Percentiles rank a stretch among this genome's conserved stretches.
Conservation (phyloP, 164 flowering plant species). For the Saururus chinensis region DNA sequence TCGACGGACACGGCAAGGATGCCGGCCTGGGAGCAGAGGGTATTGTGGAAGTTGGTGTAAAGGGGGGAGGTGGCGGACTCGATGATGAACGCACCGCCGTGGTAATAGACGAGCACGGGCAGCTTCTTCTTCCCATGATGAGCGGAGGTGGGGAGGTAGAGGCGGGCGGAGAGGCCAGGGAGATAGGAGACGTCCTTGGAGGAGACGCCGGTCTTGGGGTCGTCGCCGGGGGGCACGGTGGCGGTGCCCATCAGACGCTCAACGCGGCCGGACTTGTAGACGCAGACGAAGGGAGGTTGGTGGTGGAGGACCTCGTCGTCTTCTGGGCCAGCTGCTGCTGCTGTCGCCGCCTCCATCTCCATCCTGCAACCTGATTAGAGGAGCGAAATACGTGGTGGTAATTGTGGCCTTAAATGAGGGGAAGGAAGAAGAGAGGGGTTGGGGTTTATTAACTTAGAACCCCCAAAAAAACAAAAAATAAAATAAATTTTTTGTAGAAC, state of each 20-base stretch:
- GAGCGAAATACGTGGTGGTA: too few relatives aligned
- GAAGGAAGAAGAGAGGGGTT: too few relatives aligned
- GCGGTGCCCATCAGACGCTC: constrained; percentile 12
- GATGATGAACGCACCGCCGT: constrained; percentile 44
- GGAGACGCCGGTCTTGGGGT: constrained; percentile 14
- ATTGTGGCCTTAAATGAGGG: too few relatives aligned
- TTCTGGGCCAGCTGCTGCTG: not conserved
- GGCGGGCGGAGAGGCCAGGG: constrained; percentile 9
- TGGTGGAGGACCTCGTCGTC: not conserved
- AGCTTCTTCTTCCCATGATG: constrained; percentile 7
- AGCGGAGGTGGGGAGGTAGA: constrained; percentile 11
- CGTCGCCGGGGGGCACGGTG: constrained; percentile 11
- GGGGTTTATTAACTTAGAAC: too few relatives aligned
- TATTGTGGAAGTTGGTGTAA: constrained; percentile 19
- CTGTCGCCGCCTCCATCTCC: not conserved
- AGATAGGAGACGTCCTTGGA: constrained; percentile 18
- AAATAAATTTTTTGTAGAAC: too few relatives aligned
- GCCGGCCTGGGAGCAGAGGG: constrained; percentile 17
- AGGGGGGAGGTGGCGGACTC: constrained; percentile 31
- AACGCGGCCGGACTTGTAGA: constrained; percentile 20
- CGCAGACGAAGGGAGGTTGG: not conserved
- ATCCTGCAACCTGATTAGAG: too few relatives aligned
- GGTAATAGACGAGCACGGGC: constrained; percentile 46
- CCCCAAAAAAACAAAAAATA: too few relatives aligned
- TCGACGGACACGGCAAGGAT: constrained; percentile 36